Evolutionary conservation across 2,329 filamentous ascomycete species (phyloP), one percentile per base, ranked within the genome.

Genomic region (Aspergillus piperis): DNA sequence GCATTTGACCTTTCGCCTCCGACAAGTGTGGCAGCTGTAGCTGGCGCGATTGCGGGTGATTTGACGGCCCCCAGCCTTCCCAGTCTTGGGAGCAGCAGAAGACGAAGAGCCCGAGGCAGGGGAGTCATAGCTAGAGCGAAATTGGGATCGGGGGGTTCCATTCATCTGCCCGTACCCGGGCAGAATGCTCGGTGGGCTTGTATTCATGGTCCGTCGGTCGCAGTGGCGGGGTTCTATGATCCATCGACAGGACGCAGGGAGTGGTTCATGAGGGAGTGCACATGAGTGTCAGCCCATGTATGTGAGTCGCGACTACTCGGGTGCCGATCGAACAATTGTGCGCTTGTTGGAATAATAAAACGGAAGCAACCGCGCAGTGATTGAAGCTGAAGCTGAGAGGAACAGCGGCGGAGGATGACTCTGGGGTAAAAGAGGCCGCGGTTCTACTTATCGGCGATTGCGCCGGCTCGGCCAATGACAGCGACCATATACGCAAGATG

Each of bases 21-120:
- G 75, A 68, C 79, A 81, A 1, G 73, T 78, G 64, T 80, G 75
- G 61, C 80, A 81, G 63, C 77, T 80, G 63, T 81, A 81, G 64
- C 78, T 81, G 36, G 77, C 73, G 52, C 80, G 76, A 50, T 78
- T 80, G 17, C 80, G 76, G 39, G 79, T 81, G 54, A 81, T 81
- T 58, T 80, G 78, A 54, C 78, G 78, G 44, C 71, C 71, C 38
- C 68, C 63, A 3, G 63, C 65, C 25, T 75, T 68, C 25, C 54
- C 50, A 13, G 61, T 48, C 42, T 47, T 60, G 15, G 51, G 38
- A 13, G 36, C 48, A 13, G 54, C 52, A n/a, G 62, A 54, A 5
- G 59, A 11, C 13, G 61, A 41, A 39, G 59, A 58, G 10, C 58
- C 49, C 11, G 58, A 49, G 10, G 44, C 54, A 19, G 59, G 15